Percentiles rank a stretch among this genome's conserved stretches.
Evolutionary conservation across 192 early-diverging fungal species (phyloP).

Genomic region (Umbelopsis sp.): DNA sequence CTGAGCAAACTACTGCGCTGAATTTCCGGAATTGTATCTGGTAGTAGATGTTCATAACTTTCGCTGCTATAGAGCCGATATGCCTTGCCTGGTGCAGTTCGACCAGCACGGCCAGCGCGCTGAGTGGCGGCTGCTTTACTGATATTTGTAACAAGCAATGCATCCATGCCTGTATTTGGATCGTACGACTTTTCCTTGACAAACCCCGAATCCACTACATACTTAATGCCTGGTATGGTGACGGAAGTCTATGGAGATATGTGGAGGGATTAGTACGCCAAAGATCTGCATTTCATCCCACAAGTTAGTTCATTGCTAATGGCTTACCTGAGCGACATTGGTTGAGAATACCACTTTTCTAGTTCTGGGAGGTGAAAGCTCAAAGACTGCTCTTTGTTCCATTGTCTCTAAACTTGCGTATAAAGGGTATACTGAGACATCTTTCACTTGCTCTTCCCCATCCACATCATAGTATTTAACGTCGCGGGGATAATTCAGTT

Average conservation of each 20-base stretch:
- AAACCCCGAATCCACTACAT: conserved; percentile 93
- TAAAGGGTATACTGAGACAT: conserved; percentile 60
- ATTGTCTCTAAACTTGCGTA: conserved; percentile 77
- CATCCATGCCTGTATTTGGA: conserved; percentile 93
- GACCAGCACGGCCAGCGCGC: conserved; percentile 90
- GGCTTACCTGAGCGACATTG: conserved; percentile 83
- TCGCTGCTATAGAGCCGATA: conserved; percentile 88
- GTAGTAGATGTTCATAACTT: conserved; percentile 83
- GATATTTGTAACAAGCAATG: conserved; percentile 86
- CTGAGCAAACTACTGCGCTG: conserved; percentile 91
- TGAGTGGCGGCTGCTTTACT: conserved; percentile 94
- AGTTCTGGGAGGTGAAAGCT: conserved; percentile 62
- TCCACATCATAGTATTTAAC: conserved; percentile 48
- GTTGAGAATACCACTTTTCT: conserved; percentile 96
- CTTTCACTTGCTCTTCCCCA: conserved; percentile 32
- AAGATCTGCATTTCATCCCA: too few relatives aligned
- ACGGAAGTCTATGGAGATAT: conserved; percentile 70
- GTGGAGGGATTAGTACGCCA: too few relatives aligned
- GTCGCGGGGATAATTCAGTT: conserved; percentile 48
- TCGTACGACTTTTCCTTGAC: conserved; percentile 95
- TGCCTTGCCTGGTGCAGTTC: conserved; percentile 88
- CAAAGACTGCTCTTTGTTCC: conserved; percentile 91
- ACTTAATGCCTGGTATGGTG: conserved; percentile 90
- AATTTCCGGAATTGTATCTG: conserved; percentile 92
- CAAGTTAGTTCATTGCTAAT: neutral